Base-by-base conservation (phyloP, 306 rosid species). In the Abrus precatorius region DNA sequence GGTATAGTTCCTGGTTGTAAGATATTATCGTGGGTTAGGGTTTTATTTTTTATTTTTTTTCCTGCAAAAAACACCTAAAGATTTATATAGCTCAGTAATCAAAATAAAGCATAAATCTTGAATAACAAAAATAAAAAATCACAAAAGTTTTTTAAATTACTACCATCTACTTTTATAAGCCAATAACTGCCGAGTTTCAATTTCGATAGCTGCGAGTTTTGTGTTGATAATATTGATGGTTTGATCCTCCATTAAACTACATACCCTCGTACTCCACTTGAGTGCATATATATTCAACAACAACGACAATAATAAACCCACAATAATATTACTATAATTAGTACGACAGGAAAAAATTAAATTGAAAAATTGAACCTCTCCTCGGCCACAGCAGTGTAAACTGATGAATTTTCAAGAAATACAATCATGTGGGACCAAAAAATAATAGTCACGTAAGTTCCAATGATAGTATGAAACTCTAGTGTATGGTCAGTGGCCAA, bases 341-440 rank as follows among this genome's bases (percentile, higher is more conserved):
- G 27, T 43, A 36, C 38, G 14, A 65, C 4, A 69, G 41, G 68
- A 56, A 55, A 40, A 78, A 53, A 27, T 28, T 55, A 44, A 38
- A 67, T 49, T 29, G 6, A 11, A 64, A 65, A 38, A 38, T 27
- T 5, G 44, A 77, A 28, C 54, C 53, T 50, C 82, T 44, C 49
- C 68, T 32, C 9, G 4, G 32, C 47, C 82, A 56, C 60, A 65
- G 56, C 20, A 75, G 20, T n/a, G 20, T 48, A 45, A 45, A 30
- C 45, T 48, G 43, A 69, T 69, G 40, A 9, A 7, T 45, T 45
- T 75, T 75, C 47, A 75, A 60, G 48, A 75, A 30, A 45, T 60
- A 47, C 32, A 36, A 36, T 36, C 2, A 36, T 36, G 40, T 0
- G 2, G 40, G 40, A 36, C 40, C 40, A 2, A 2, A 36, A 36